Evolutionary conservation across 2,329 filamentous ascomycete genomes (phyloP).

Genomic region (Ilyonectria sp.): DNA sequence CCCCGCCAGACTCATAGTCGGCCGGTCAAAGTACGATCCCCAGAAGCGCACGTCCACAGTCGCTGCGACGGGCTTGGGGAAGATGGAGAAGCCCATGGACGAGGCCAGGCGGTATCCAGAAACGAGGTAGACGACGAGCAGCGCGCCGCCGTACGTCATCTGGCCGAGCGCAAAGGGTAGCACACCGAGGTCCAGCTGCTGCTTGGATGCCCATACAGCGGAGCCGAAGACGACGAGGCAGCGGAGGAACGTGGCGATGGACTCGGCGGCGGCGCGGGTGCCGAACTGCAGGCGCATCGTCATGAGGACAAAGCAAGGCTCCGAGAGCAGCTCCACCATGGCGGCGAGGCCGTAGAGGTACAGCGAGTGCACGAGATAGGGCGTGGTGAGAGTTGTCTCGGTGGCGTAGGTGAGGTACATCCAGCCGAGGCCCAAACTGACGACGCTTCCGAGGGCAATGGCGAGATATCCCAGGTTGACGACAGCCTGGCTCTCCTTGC

Average conservation of each 20-base stretch:
- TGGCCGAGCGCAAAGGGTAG: constrained; percentile 93
- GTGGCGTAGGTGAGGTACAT: constrained; percentile 74
- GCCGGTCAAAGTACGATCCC: constrained; percentile 75
- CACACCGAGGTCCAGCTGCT: constrained; percentile 74
- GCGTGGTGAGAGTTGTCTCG: constrained; percentile 67
- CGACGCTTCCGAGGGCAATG: constrained; percentile 75
- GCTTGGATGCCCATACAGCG: constrained; percentile 73
- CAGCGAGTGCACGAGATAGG: constrained; percentile 72
- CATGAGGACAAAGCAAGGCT: constrained; percentile 91
- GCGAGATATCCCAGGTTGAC: constrained; percentile 92
- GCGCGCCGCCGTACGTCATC: constrained; percentile 78
- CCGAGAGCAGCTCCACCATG: constrained; percentile 83
- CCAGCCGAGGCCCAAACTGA: constrained; percentile 75
- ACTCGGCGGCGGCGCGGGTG: constrained; percentile 86
- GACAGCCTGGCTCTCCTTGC: constrained; percentile 76
- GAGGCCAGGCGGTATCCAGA: constrained; percentile 71
- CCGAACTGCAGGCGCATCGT: constrained; percentile 87
- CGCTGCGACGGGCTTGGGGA: constrained; percentile 61
- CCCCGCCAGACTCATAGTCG: constrained; percentile 80
- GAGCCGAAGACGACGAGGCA: constrained; percentile 82
- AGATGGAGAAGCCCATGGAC: constrained; percentile 77
- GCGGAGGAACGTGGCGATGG: constrained; percentile 82
- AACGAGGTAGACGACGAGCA: constrained; percentile 80
- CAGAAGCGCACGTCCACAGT: constrained; percentile 59
- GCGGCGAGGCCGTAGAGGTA: constrained; percentile 70